Evolutionary conservation across 192 early-diverging fungal species (phyloP), one percentile per base, ranked within the genome.

Genomic region (Spizellomyces punctatus): DNA sequence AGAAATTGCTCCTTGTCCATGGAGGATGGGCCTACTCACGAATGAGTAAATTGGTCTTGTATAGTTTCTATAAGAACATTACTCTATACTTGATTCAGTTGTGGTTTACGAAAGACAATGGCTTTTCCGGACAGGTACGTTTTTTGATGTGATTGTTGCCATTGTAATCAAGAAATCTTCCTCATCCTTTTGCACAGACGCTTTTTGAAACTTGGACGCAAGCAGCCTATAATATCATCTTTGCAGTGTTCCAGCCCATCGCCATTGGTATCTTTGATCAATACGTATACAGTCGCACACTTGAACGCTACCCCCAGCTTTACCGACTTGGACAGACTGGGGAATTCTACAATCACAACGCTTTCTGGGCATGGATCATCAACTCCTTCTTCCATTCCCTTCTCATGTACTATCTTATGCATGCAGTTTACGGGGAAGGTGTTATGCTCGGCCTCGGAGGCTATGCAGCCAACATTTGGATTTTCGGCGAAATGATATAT

Each of bases 1-100:
- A 93, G 69, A 99, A 99, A 80, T 82, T 99, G 58, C 80, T 99
- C 46, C 83, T 99, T 42, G 97, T 98, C 5, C 97, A 99, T 76
- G 97, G 97, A 22, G 89, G 91, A 3, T 99, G 97, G 97, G 93
- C 93, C 61, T 99, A 99, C 81, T 92, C 95, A 68, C 84, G 97
- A 52, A 82, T 98, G 45, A 91, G 91, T 73, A 99, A 98, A 82
- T 79, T 99, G 80, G 95, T 98, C 62, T 83, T 99, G 66, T 99
- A 93, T 83, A 95, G 92, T 67, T 99, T 99, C 83, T 99, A 99
- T 87, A 99, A 99, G 83, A 99, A 99, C 79, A 96, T 99, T 65
- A 92, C 95, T 42, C 84, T 99, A 70, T 99, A 98, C 82, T 84
- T 96, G 75, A 99, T 96, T 54, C 97, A 99, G 84, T 92, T 99